Evolutionary conservation across 2,329 filamentous ascomycete species (phyloP).

Genomic region (Sarocladium kiliense): DNA sequence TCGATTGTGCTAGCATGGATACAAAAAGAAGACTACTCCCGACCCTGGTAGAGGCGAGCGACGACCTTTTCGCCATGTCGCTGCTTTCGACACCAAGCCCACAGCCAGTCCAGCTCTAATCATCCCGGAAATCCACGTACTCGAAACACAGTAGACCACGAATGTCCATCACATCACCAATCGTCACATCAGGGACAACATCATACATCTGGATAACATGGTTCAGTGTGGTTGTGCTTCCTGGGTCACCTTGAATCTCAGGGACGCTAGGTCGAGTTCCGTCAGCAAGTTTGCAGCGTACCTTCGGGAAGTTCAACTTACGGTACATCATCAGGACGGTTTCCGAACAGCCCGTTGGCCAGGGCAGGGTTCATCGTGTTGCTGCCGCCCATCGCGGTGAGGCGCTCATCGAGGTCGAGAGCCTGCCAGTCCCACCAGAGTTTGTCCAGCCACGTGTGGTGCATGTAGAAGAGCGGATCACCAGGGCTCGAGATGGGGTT

Average conservation of each 20-base stretch:
- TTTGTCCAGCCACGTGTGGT: slow-evolving; percentile 8
- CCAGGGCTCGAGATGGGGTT: slow-evolving; percentile 7
- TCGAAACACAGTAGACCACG: slow-evolving; percentile 1
- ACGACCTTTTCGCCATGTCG: background rate
- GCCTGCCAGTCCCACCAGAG: slow-evolving; percentile 8
- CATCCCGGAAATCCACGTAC: slow-evolving; percentile 6
- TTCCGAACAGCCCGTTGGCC: background rate
- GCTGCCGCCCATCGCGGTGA: background rate
- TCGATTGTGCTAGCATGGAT: too few relatives aligned
- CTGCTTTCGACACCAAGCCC: background rate
- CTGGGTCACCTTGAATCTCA: background rate
- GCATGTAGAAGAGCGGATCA: slow-evolving; percentile 7
- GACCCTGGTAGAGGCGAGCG: background rate
- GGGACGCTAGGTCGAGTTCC: background rate
- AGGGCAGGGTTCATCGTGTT: slow-evolving; percentile 4
- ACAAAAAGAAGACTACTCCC: background rate
- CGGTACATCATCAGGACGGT: slow-evolving; percentile 4
- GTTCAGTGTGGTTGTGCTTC: slow-evolving; percentile 2
- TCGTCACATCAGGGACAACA: slow-evolving; percentile 3
- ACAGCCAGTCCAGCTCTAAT: background rate
- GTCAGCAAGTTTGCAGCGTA: background rate
- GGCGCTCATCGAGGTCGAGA: background rate
- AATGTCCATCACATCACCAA: slow-evolving; percentile 2
- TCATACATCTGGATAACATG: slow-evolving; percentile 6
- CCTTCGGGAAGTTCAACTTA: background rate